Evolutionary conservation across 805 yeast genomes (phyloP).

Genomic region (Zygosaccharomyces siamensis): DNA sequence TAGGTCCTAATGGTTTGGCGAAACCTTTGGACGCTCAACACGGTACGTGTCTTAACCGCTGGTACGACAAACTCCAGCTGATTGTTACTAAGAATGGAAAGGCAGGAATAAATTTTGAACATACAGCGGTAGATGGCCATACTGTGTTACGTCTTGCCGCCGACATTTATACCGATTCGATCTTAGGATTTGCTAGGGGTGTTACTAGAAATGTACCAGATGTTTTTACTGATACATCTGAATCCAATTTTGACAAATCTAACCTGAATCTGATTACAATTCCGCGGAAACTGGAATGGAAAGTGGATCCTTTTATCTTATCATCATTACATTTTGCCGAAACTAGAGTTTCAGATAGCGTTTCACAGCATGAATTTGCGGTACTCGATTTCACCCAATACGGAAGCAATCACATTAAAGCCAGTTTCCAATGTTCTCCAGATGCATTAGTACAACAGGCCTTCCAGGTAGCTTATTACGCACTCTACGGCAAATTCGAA

Average conservation of each 20-base stretch:
- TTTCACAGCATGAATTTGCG: conserved; percentile 83
- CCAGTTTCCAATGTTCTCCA: conserved; percentile 77
- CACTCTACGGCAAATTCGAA: conserved; percentile 87
- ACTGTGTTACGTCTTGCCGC: conserved; percentile 83
- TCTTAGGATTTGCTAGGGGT: conserved; percentile 75
- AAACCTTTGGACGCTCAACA: conserved; percentile 64
- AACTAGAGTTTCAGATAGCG: conserved; percentile 79
- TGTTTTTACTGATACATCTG: conserved; percentile 17
- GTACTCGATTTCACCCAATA: conserved; percentile 63
- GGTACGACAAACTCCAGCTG: conserved; percentile 90
- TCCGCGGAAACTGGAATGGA: conserved; percentile 89
- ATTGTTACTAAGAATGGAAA: conserved; percentile 84
- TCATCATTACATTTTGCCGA: conserved; percentile 85
- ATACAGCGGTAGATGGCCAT: conserved; percentile 94
- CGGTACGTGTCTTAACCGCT: conserved; percentile 90
- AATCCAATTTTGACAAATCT: not conserved
- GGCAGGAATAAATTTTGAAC: conserved; percentile 91
- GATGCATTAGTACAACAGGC: conserved; percentile 95
- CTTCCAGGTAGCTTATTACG: conserved; percentile 88
- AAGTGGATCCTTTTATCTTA: conserved; percentile 68
- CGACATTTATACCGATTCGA: conserved; percentile 88
- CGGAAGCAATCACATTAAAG: conserved; percentile 73
- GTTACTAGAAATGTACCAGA: conserved; percentile 57
- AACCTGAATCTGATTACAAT: conserved; percentile 50
- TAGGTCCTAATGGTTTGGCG: conserved; percentile 29